A percentile compares a stretch with the other conserved stretches of the same genome.
Evolutionary conservation across 2,329 filamentous ascomycete species (phyloP).

Genomic region (Samsoniella hepiali): DNA sequence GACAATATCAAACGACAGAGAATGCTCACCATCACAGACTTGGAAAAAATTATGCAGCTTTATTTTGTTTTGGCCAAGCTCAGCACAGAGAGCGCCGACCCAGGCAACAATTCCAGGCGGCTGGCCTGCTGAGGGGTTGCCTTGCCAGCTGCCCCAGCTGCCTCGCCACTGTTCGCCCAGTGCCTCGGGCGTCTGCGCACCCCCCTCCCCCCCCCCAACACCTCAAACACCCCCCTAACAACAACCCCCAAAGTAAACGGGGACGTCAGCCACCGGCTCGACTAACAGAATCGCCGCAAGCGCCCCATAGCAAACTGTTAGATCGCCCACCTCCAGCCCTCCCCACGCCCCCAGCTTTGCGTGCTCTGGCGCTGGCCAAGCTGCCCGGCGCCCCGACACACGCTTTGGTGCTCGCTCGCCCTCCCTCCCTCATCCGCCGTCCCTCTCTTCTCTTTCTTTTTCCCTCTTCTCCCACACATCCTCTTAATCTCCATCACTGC

Average conservation of each 20-base stretch:
- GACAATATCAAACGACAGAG: neutral
- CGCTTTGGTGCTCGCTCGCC: constrained; percentile 20
- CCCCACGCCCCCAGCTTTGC: constrained; percentile 16
- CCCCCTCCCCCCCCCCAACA: neutral
- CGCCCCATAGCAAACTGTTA: neutral
- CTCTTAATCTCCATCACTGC: neutral
- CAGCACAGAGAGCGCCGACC: no score
- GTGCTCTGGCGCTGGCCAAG: neutral
- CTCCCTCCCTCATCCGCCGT: constrained; percentile 25
- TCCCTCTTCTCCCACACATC: constrained; percentile 16
- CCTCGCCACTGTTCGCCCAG: no score
- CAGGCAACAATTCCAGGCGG: neutral
- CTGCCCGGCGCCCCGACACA: neutral
- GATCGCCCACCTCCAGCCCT: neutral
- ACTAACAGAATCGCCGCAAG: neutral
- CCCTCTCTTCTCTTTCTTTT: constrained; percentile 23
- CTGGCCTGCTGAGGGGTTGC: constrained; percentile 1
- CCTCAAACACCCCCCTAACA: neutral
- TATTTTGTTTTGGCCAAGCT: neutral
- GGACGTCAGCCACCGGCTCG: neutral
- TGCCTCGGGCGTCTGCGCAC: neutral
- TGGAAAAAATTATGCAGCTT: neutral
- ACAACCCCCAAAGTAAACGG: neutral
- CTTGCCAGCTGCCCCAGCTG: neutral
- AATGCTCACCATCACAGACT: neutral